Conservation (phyloP, 148 eudicot species). For the Gaultheria prostrata region DNA sequence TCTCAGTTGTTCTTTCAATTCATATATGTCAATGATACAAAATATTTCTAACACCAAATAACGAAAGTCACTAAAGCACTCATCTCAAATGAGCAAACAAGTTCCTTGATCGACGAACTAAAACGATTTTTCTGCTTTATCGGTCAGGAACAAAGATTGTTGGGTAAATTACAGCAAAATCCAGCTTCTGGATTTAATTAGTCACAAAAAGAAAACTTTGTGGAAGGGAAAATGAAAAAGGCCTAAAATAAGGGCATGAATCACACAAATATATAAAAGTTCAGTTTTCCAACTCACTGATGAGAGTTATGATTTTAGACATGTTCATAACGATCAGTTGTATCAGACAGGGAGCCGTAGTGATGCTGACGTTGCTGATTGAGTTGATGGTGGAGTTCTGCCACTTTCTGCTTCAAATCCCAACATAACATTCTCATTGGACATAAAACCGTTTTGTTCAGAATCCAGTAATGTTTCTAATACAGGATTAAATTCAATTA, state of each 20-base stretch:
- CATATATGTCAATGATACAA: not conserved
- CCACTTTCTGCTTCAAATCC: conserved; percentile 96
- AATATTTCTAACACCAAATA: not conserved
- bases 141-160: not conserved
- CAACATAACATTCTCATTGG: too few species aligned
- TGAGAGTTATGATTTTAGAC: conserved; percentile 37
- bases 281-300: conserved; percentile 32
- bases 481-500: too few species aligned
- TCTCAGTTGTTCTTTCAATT: not conserved
- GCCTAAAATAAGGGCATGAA: not conserved
- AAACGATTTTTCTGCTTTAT: not conserved
- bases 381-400: conserved; percentile 94
- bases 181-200: not conserved
- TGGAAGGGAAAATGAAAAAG: not conserved
- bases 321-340: conserved; percentile 52
- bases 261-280: not conserved
- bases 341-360: conserved; percentile 71
- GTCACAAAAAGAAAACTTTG: not conserved
- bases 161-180: not conserved
- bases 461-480: too few species aligned
- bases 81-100: not conserved
- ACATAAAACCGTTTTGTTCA: too few species aligned
- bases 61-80: not conserved
- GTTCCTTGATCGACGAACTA: not conserved
- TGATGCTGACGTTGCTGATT: conserved; percentile 95